Conservation (phyloP, 2,329 filamentous ascomycete genomes). For the Pyricularia sp. region DNA sequence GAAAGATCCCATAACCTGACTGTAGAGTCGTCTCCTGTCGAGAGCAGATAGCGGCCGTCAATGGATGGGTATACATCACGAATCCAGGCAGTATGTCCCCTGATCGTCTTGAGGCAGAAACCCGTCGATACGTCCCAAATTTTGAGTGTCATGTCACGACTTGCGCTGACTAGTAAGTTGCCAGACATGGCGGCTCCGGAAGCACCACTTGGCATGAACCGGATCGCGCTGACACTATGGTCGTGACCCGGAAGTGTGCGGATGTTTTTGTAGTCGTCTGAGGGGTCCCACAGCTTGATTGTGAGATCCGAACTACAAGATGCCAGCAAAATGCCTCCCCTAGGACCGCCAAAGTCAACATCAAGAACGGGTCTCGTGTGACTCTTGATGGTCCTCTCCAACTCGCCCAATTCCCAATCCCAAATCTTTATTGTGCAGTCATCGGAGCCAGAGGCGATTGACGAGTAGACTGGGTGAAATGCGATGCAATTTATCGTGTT, state of each 20-base stretch:
- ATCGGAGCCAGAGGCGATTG: constrained; percentile 81
- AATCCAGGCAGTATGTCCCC: constrained; percentile 85
- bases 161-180: constrained; percentile 79
- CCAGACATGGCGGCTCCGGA: constrained; percentile 70
- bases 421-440: constrained; percentile 94
- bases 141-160: constrained; percentile 72
- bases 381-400: constrained; percentile 83
- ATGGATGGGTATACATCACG: constrained; percentile 73
- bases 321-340: constrained; percentile 66
- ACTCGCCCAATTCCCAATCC: constrained; percentile 91
- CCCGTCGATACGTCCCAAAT: constrained; percentile 94
- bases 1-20: constrained; percentile 79
- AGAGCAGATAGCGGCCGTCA: constrained; percentile 76
- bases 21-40: constrained; percentile 74
- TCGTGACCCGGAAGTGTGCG: constrained; percentile 85
- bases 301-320: constrained; percentile 84
- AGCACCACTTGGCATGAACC: constrained; percentile 78
- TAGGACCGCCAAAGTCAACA: constrained; percentile 81
- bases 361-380: constrained; percentile 85
- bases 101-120: constrained; percentile 84
- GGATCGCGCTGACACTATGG: constrained; percentile 80
- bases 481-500: constrained; percentile 77
- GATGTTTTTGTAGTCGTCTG: constrained; percentile 91
- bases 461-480: constrained; percentile 88
- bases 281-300: constrained; percentile 91